Evolutionary conservation across 2,329 filamentous ascomycete species (phyloP), one percentile per base, ranked within the genome.

Genomic region (Madurella mycetomatis): DNA sequence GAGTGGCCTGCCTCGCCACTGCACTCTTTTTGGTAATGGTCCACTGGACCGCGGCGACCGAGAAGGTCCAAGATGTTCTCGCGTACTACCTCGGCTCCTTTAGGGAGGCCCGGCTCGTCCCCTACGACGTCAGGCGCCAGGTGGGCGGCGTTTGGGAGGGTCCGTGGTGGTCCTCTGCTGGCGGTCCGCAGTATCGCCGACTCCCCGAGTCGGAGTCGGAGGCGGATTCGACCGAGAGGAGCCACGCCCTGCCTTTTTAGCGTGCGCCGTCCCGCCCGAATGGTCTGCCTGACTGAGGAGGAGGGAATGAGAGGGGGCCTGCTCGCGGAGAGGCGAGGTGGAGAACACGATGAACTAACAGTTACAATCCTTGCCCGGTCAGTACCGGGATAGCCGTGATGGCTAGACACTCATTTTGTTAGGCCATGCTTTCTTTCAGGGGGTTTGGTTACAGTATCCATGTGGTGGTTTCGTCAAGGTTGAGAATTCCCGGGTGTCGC

Each of bases 121-220:
- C 12, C 2, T 1, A 12, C 16, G 41, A 1, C 9, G 41, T 31
- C 41, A 25, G 11, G 19, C 18, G 18, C 19, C 18, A 57, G 45
- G 49, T 59, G 54, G 11, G 56, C 49, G 57, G 49, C 46, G 18
- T 11, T 9, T 37, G 9, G 34, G 34, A 37, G 13, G 34, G 4
- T 12, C 11, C 34, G 11, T 37, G 34, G 34, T 37, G 34, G 34
- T 15, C 34, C 13, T 12, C 34, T 4, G 34, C 34, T 9, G 34
- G 2, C 34, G 34, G 13, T 37, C 34, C 34, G 34, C 9, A 15
- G 34, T 37, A 37, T 15, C 13, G 11, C 34, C 9, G 53, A 51
- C 12, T 55, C 53, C 37, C 53, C 53, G 37, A 47, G 47, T 37
- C 34, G 47, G 18, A 19, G 18, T 32, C 48, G 12, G 48, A 47